Base-by-base conservation (phyloP, 2,329 filamentous ascomycete species). In the Aspergillus tamarii region DNA sequence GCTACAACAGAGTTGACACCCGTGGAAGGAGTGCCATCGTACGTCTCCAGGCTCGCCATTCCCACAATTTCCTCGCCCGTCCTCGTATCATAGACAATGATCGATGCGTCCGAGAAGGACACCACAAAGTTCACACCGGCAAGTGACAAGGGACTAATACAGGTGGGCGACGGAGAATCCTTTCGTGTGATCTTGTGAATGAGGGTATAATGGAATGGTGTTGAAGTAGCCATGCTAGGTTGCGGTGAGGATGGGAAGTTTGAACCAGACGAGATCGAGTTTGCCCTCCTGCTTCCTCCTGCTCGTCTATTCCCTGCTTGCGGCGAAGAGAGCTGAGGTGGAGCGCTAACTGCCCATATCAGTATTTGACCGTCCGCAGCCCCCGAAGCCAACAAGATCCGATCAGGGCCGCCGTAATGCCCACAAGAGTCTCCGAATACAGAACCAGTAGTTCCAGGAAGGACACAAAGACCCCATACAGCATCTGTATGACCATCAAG, bases 1-100 rank as follows among this genome's bases (percentile, higher is more conserved):
- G 94, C 93, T 19, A 96, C 94, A 10, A 98, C 90, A 0, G 93
- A 88, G 74, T 97, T 99, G 68, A 99, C 92, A 45, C 92, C 88
- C 14, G 89, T 94, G 5, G 90, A 92, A 57, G 87, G 85, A 0
- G 93, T 95, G 10, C 91, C 91, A 71, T 99, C 92, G 71, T 97
- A 98, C 0, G 94, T 98, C 78, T 98, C 95, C 55, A 91, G 83
- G 75, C 93, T 97, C 41, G 93, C 92, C 94, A 99, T 98, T 54
- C 88, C 89, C 36, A 93, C 92, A 45, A 97, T 88, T 74, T 96
- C 92, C 77, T 98, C 95, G 54, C 94, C 95, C 0, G 92, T 93
- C 67, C 92, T 85, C 1, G 94, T 97, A 76, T 98, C 94, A 77
- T 94, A 99, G 21, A 98, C 90, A 19, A 98, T 83, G 59, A 97